phyloP scores from a whole-genome alignment of 768 basidiomycete genomes.

The Termitomyces sp. region DNA sequence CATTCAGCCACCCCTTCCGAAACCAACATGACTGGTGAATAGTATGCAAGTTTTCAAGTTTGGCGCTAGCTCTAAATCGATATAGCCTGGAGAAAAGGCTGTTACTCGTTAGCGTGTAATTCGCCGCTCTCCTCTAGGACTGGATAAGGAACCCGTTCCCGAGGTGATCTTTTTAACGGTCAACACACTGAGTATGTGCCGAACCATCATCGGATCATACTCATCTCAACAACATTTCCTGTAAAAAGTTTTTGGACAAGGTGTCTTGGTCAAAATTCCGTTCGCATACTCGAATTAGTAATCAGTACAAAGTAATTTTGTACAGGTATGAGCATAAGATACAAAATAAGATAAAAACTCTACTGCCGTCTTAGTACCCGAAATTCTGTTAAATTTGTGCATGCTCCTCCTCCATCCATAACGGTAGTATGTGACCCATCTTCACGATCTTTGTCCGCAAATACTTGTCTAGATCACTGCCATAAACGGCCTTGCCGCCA shows the following conservation, averaged over 20 bases:
- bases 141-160: too few species aligned
- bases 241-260: too few species aligned
- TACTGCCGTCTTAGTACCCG: neutral
- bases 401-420: slow-evolving; percentile 39
- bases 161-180: too few species aligned
- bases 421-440: slow-evolving; percentile 92
- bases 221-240: too few species aligned
- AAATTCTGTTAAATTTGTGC: slow-evolving; percentile 13
- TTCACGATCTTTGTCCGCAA: slow-evolving; percentile 91
- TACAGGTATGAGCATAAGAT: neutral
- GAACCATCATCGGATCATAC: too few species aligned
- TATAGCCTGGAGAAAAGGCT: too few species aligned
- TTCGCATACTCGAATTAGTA: neutral
- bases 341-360: neutral
- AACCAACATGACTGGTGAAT: neutral
- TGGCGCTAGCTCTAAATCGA: neutral
- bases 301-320: neutral
- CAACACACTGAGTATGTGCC: too few species aligned
- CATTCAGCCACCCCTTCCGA: neutral
- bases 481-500: slow-evolving; percentile 69
- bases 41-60: neutral
- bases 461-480: slow-evolving; percentile 91
- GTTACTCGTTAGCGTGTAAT: too few species aligned
- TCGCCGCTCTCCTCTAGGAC: too few species aligned
- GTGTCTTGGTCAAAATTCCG: too few species aligned